phyloP scores from a whole-genome alignment of 305 asterid species.

The Galium porrigens region DNA sequence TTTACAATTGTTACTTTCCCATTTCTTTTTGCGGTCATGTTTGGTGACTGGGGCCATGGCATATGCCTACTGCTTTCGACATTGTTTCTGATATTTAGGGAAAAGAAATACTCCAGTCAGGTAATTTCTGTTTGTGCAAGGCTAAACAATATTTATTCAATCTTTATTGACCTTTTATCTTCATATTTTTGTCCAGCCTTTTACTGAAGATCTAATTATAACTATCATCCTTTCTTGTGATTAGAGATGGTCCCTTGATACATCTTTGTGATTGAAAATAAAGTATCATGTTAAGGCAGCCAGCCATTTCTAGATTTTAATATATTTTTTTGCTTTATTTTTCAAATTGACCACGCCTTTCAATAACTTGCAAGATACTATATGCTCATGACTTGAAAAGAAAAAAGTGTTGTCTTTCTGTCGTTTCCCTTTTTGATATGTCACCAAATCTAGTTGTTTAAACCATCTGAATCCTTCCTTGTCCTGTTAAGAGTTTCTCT shows the following conservation, averaged over 20 bases:
- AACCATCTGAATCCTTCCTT: neutral
- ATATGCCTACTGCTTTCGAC: conserved; percentile 75
- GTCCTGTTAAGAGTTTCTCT: neutral
- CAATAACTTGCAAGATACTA: neutral
- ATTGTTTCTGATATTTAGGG: conserved; percentile 46
- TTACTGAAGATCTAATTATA: neutral
- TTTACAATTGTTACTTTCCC: conserved; percentile 88
- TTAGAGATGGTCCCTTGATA: neutral
- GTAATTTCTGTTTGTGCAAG: conserved; percentile 22
- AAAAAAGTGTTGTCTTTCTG: neutral
- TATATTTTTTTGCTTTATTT: neutral
- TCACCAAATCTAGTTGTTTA: too few relatives aligned
- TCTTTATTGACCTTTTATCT: neutral
- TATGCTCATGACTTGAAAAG: neutral
- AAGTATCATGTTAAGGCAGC: neutral
- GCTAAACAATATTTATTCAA: neutral
- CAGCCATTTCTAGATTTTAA: neutral
- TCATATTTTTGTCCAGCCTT: neutral
- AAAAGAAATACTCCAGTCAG: conserved; percentile 63
- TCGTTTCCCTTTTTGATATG: neutral
- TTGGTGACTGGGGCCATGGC: conserved; percentile 99
- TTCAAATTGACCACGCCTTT: neutral
- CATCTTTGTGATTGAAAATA: neutral
- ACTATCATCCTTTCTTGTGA: neutral
- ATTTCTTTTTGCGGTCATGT: conserved; percentile 89